Percentiles rank a stretch among this genome's conserved stretches.
phyloP scores from a whole-genome alignment of 148 eudicot species.

The Agrostemma githago region DNA sequence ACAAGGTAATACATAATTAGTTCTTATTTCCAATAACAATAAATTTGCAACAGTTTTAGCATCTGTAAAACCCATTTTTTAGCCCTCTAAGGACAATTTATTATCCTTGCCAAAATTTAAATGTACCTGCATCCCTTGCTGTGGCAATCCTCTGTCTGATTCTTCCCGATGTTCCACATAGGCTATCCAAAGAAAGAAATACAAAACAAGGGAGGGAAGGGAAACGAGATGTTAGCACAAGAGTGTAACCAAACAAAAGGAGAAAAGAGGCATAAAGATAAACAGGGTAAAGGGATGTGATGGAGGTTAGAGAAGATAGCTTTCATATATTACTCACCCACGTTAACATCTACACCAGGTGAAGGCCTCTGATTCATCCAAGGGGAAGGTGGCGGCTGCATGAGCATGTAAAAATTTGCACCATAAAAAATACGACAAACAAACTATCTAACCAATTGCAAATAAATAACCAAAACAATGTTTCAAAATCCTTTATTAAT shows the following conservation, averaged over 20 bases:
- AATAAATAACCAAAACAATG: background rate
- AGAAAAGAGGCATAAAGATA: background rate
- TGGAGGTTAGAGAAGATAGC: constrained; percentile 3
- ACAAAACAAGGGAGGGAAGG: too few relatives aligned
- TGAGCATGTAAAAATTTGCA: constrained; percentile 14
- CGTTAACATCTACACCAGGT: constrained; percentile 69
- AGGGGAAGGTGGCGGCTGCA: constrained; percentile 78
- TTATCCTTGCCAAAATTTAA: background rate
- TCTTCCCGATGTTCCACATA: constrained; percentile 84
- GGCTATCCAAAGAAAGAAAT: constrained; percentile 35
- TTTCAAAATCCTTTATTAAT: background rate
- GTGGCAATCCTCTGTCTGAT: constrained; percentile 51
- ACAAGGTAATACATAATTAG: background rate
- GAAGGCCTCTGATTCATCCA: constrained; percentile 84
- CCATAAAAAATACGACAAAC: background rate
- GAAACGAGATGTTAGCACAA: background rate
- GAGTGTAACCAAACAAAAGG: background rate
- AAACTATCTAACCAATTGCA: background rate
- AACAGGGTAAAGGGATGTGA: background rate
- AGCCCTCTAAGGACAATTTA: background rate
- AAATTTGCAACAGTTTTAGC: background rate
- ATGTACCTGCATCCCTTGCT: constrained; percentile 70
- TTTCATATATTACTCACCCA: constrained; percentile 50
- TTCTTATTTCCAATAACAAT: background rate
- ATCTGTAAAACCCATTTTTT: background rate